Base-by-base conservation (phyloP, 192 early-diverging fungal genomes). In the Jimgerdemannia lactiflua region DNA sequence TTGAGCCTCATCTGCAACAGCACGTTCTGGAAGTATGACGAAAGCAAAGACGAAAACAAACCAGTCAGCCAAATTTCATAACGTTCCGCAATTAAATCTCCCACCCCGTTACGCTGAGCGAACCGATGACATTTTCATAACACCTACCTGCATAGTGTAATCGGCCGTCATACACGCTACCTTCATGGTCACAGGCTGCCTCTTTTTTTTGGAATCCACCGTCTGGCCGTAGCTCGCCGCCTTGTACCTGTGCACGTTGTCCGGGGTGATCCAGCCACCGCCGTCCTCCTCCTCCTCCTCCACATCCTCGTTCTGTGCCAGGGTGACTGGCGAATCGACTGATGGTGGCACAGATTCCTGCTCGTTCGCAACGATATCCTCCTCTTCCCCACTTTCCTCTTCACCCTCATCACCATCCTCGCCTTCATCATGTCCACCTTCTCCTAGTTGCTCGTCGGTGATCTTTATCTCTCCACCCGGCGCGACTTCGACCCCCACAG, bases 191-290 rank as follows among this genome's bases (percentile, higher is more conserved):
- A 72, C 14, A 3, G 76, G 49, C 43, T 75, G 66, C 41, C 80
- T 82, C 39, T 63, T 75, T 67, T 75, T 71, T 6, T 74, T 66
- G 3, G 79, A 82, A 18, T 82, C 79, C 67, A 78, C 80, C 70
- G 87, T 80, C 20, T 88, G 88, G 70, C 86, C 87, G 17, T 86
- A 84, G 64, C 79, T 85, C 20, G 79, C 79, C 39, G 86, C 87
- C 74, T 94, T 91, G 75, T 87, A 86, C 77, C 91, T 82, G 54
- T 89, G 86, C 73, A 98, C 87, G 78, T 97, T 98, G 19, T 84
- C 78, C 1, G 97, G 97, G 3, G 97, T 98, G 78, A 98, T 98
- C 97, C 97, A 98, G 39, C 89, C 94, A 66, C 93, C 95, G 73
- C 90, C 89, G 72, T 83, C 67, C 67, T 39, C 67, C 14, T 65